phyloP scores from a whole-genome alignment of 768 basidiomycete species.

The Dictyophora rubrovolvata region DNA sequence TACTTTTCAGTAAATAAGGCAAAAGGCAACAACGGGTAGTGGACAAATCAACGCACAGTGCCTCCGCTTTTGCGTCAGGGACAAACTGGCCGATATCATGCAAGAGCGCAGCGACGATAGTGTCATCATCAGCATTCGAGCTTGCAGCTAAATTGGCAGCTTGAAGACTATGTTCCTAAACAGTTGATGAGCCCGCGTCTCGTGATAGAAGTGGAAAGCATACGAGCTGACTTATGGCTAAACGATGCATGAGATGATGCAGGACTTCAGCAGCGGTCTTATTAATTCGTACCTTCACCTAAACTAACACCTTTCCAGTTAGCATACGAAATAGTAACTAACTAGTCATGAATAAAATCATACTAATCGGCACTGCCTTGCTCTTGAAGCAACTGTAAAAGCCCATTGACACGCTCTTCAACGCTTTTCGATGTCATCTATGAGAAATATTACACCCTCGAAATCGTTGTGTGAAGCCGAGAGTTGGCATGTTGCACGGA shows the following conservation, averaged over 20 bases:
- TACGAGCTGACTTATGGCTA: conserved; percentile 7
- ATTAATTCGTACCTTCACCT: neutral
- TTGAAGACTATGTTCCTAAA: conserved; percentile 12
- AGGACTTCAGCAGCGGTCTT: neutral
- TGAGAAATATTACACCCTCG: no score
- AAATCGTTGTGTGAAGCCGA: no score
- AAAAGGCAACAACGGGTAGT: neutral
- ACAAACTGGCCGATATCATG: conserved; percentile 12
- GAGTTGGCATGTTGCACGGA: no score
- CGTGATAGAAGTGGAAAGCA: neutral
- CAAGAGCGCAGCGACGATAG: conserved; percentile 10
- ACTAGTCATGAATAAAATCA: neutral
- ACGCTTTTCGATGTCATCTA: neutral
- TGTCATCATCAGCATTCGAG: conserved; percentile 9
- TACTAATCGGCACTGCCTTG: conserved; percentile 3
- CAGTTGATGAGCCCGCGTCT: neutral
- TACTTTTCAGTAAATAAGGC: neutral
- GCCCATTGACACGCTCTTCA: neutral
- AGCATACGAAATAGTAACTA: neutral
- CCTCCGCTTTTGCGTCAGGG: conserved; percentile 1
- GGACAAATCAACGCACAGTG: neutral
- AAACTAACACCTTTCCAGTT: neutral
- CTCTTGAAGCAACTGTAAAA: neutral
- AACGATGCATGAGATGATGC: neutral
- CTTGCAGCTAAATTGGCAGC: conserved; percentile 6